Evolutionary conservation across 495 filamentous ascomycete genomes (phyloP), one percentile per base, ranked within the genome.

Genomic region (Neohortaea acidophila): DNA sequence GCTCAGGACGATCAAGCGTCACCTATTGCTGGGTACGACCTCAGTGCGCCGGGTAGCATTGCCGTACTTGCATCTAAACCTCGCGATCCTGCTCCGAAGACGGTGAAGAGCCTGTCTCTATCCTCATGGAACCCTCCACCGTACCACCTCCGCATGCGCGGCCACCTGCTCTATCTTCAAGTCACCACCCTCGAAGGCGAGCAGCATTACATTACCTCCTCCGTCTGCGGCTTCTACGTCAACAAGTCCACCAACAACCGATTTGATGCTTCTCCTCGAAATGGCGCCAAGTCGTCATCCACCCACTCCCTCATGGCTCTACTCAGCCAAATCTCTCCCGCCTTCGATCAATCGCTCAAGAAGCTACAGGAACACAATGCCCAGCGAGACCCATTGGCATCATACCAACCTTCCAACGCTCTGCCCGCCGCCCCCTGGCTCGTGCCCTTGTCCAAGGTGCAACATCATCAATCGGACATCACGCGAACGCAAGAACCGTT

Each of bases 81-180:
- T 15, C 64, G 72, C 44, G 67, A 73, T 10, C 61, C 76, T 8
- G 63, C 77, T 3, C 85, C 85, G 6, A 93, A 85, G 64, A 89
- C 84, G 2, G 66, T 96, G 48, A 94, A 93, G 64, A 68, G 77
- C 17, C 75, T 99, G 41, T 73, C 78, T 26, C 62, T 96, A 13
- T 96, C 91, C 12, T 65, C 83, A 9, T 99, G 91, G 91, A 94
- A 96, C 64, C 91, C 91, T 24, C 84, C 84, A 9, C 91, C 91
- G 17, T 84, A 89, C 51, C 71, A 85, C 49, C 73, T 92, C 24
- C 73, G 87, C 33, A 81, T 92, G 50, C 82, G 79, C 54, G 91
- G 91, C 25, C 91, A 99, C 56, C 65, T 99, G 21, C 70, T 99
- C 26, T 99, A 99, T 61, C 67, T 99, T 14, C 70, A 81, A 40